Evolutionary conservation across 768 basidiomycete genomes (phyloP).

Genomic region (Panaeolus cyanescens): DNA sequence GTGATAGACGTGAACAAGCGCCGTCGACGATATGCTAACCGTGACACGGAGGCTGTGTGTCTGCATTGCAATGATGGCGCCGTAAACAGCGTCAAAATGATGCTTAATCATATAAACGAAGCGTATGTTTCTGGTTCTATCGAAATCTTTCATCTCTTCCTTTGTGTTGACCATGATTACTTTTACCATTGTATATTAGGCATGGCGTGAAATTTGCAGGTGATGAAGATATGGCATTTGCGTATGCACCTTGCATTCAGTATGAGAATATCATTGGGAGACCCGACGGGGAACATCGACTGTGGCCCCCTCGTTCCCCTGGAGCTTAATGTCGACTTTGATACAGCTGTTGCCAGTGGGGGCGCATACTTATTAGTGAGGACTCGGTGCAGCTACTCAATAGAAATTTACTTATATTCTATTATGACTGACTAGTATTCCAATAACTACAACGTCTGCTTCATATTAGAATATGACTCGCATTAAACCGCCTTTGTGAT

Average conservation of each 20-base stretch:
- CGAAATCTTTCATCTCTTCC: not conserved
- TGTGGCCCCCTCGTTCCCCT: too few relatives aligned
- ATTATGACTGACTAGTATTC: too few relatives aligned
- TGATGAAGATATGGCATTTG: not conserved
- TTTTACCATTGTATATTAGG: not conserved
- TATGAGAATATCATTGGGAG: not conserved
- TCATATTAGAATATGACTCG: too few relatives aligned
- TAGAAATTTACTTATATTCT: too few relatives aligned
- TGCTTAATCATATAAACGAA: not conserved
- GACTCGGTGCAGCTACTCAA: too few relatives aligned
- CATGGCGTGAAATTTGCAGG: not conserved
- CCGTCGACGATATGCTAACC: not conserved
- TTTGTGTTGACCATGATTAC: not conserved
- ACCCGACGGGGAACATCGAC: not conserved
- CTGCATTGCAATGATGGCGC: not conserved
- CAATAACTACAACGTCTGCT: too few relatives aligned
- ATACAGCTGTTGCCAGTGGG: too few relatives aligned
- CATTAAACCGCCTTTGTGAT: too few relatives aligned
- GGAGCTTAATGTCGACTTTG: too few relatives aligned
- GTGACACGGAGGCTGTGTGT: not conserved
- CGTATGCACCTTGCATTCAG: not conserved
- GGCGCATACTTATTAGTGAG: too few relatives aligned
- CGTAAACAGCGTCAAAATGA: not conserved
- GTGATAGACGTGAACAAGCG: not conserved
- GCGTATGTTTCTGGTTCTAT: not conserved